Base-by-base conservation (phyloP, 2,329 filamentous ascomycete species). In the Coniochaeta sp. region DNA sequence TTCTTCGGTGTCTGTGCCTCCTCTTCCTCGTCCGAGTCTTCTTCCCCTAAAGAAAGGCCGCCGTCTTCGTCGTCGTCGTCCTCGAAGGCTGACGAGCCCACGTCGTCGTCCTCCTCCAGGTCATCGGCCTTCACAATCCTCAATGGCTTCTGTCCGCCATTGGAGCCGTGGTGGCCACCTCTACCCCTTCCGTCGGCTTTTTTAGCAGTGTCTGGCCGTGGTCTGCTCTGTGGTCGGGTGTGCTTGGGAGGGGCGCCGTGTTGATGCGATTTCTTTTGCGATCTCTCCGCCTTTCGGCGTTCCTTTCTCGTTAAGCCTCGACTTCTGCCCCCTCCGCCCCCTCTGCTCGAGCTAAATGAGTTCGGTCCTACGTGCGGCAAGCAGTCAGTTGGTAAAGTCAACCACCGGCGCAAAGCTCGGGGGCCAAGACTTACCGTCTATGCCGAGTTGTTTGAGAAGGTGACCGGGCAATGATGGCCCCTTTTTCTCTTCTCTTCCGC, bases 201-300 rank as follows among this genome's bases (percentile, higher is more conserved):
- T 55, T 60, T 47, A 64, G 64, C 30, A 24, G 47, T 62, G 30
- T 40, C 54, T 60, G 56, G 58, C 59, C 40, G 65, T 58, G 22
- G 67, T 66, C 12, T 36, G 10, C 47, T 52, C 30, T 52, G 47
- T 5, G 24, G 22, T 26, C 26, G 47, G 36, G 34, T 26, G 16
- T 30, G 34, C 36, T n/a, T 57, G 19, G 38, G 22, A 19, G 55
- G 9, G n/a, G 19, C 36, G 38, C n/a, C 54, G 12, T 55, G 32
- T 67, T 61, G 54, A 69, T 67, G n/a, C 70, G 66, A 16, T 76
- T 84, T 89, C 71, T 86, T 89, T 66, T 84, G 78, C 24, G 78
- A 75, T 59, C 89, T 81, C 66, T 89, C 84, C 17, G 81, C 81
- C 69, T 87, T 90, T 60, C 89, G 82, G 61, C 83, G 81, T 59